Evolutionary conservation across 1,284 basidiomycete genomes (phyloP).

Genomic region (Puccinia sorghi): DNA sequence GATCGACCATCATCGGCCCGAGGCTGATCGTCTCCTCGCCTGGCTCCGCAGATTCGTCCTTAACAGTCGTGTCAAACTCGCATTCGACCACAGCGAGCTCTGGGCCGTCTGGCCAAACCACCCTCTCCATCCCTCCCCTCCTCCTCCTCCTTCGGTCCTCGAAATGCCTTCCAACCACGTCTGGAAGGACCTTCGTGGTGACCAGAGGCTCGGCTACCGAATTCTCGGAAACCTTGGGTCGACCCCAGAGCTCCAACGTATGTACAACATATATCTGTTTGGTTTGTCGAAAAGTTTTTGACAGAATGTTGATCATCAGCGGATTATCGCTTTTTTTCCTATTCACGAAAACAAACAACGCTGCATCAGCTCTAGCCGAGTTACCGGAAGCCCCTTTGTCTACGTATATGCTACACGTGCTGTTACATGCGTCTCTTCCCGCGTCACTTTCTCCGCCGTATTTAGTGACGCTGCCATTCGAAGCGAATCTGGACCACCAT

Average conservation of each 20-base stretch:
- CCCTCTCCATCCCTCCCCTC: constrained; percentile 53
- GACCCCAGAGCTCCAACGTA: constrained; percentile 1
- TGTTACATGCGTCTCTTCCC: constrained; percentile 31
- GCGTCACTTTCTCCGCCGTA: constrained; percentile 33
- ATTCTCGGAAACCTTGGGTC: constrained; percentile 9
- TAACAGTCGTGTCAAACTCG: constrained; percentile 82
- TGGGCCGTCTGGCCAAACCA: constrained; percentile 75
- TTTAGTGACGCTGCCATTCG: constrained; percentile 36
- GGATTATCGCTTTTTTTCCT: too few relatives aligned
- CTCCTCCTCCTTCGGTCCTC: not conserved
- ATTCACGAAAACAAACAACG: not conserved
- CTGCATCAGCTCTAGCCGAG: not conserved
- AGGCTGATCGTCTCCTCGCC: constrained; percentile 63
- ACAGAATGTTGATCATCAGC: too few relatives aligned
- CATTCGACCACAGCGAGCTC: constrained; percentile 72
- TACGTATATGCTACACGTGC: constrained; percentile 18
- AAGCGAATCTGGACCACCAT: constrained; percentile 48
- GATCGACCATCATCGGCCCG: constrained; percentile 71
- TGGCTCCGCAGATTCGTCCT: constrained; percentile 82
- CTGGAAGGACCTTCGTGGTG: constrained; percentile 32
- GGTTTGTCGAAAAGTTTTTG: too few relatives aligned
- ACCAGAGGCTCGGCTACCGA: constrained; percentile 30
- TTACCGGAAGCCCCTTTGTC: constrained; percentile 23
- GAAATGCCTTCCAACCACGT: not conserved
- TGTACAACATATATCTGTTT: not conserved